These are phyloP conservation scores for Ramichloridium luteum DNA, from an alignment of 2,329 filamentous ascomycete species.

Conservation along the genomic window DNA sequence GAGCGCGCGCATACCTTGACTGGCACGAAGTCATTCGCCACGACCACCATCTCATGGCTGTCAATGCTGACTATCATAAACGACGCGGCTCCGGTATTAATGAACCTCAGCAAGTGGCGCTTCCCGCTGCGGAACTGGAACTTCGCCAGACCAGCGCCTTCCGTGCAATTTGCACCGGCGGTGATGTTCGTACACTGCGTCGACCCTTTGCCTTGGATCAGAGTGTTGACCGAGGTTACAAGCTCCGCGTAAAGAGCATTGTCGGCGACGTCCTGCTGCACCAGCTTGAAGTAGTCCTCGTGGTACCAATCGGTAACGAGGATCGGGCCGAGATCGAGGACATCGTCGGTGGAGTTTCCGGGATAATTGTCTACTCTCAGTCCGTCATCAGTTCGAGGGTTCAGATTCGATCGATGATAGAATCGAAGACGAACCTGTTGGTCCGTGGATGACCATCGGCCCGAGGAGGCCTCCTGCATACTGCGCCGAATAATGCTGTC, in stretches of 20 bases:
- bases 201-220: slow-evolving; percentile 23
- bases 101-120: slow-evolving; percentile 28
- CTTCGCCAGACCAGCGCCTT: slow-evolving; percentile 20
- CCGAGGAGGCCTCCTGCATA: slow-evolving; percentile 22
- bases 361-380: slow-evolving; percentile 13
- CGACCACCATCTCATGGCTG: slow-evolving; percentile 50
- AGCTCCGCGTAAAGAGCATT: slow-evolving; percentile 12
- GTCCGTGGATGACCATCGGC: slow-evolving; percentile 23
- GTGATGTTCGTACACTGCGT: slow-evolving; percentile 17
- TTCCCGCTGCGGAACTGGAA: slow-evolving; percentile 25
- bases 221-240: slow-evolving; percentile 15
- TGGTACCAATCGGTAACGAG: slow-evolving; percentile 29
- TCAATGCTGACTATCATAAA: slow-evolving; percentile 35
- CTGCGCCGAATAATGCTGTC: slow-evolving; percentile 27
- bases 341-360: slow-evolving; percentile 20
- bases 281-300: slow-evolving; percentile 18
- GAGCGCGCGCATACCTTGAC: too few species aligned
- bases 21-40: slow-evolving; percentile 51
- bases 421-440: too few species aligned
- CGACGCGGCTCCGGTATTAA: slow-evolving; percentile 29
- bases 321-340: slow-evolving; percentile 24
- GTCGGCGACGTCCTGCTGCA: slow-evolving; percentile 17
- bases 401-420: too few species aligned
- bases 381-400: too few species aligned
- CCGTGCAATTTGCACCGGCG: slow-evolving; percentile 20